Evolutionary conservation across 495 filamentous ascomycete genomes (phyloP), one percentile per base, ranked within the genome.

Genomic region (Chlorociboria aeruginascens): DNA sequence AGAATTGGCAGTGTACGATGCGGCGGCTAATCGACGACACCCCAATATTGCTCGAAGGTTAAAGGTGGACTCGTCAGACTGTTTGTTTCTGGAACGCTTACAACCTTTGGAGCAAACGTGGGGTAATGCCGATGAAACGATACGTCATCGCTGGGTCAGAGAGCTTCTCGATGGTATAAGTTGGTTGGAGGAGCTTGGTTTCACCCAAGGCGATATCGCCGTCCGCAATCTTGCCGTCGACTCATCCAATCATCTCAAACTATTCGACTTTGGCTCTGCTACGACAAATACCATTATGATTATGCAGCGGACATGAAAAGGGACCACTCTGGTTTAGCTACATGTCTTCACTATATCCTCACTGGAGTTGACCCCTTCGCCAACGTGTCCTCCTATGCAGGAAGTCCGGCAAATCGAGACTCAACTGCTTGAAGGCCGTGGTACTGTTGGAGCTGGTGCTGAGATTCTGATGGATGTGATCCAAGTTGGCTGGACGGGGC

Each of bases 301-400:
- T 50, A 50, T 17, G 10, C 25, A 43, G 47, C 47, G 10, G 16
- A 50, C 31, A 31, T 43, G 7, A 43, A 50, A 43, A 50, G 47
- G 43, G 47, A 50, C 47, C 14, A 50, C 31, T 50, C 32, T 35
- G 40, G 47, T 50, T 43, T 43, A 50, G 38, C 39, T 43, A 50
- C 40, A 36, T 50, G 47, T 43, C 38, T 50, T 50, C 47, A 43
- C 47, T 43, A 43, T 50, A 43, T 50, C 37, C 47, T 50, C 14
- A 50, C 47, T 43, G 12, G 47, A 36, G 30, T 50, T 43, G 37
- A 30, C 47, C 14, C 14, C 37, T 50, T 50, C 20, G 40, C 39
- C 32, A 50, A 50, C 32, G 16, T 50, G 13, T 16, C 37, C 39
- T 50, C 47, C 47, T 13, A 8, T 34, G n/a, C 14, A 48, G 25